phyloP scores from a whole-genome alignment of 257 asterid species.

The Scutellaria minor region DNA sequence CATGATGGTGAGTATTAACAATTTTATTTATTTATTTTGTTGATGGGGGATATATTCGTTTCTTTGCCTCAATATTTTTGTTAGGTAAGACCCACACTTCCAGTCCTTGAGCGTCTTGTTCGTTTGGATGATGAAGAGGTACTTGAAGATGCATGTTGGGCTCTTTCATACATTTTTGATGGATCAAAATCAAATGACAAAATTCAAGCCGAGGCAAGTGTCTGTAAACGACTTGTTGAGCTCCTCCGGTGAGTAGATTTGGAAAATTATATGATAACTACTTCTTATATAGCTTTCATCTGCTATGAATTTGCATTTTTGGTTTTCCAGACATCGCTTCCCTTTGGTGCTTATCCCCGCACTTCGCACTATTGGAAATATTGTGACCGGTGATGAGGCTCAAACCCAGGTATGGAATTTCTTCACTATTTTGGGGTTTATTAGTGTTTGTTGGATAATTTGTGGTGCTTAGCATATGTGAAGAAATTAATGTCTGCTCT shows the following conservation, averaged over 20 bases:
- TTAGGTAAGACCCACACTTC: constrained; percentile 85
- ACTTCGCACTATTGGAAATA: constrained; percentile 90
- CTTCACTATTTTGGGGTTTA: not conserved
- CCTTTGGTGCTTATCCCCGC: constrained; percentile 96
- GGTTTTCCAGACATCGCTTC: constrained; percentile 73
- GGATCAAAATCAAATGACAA: constrained; percentile 72
- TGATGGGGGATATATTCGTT: too few relatives aligned
- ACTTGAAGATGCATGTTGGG: constrained; percentile 97
- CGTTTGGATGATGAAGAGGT: constrained; percentile 87
- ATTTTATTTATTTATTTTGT: not conserved
- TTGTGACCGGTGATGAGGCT: constrained; percentile 89
- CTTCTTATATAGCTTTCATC: not conserved
- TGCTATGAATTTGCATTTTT: constrained; percentile 12
- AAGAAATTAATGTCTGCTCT: too few relatives aligned
- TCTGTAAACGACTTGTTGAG: constrained; percentile 68
- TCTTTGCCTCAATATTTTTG: constrained; percentile 14
- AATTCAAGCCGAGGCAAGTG: constrained; percentile 93
- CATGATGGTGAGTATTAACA: too few relatives aligned
- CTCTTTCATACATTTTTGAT: constrained; percentile 92
- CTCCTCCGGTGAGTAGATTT: constrained; percentile 71
- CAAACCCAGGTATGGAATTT: constrained; percentile 74
- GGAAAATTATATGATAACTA: too few relatives aligned
- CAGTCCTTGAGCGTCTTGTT: constrained; percentile 78
- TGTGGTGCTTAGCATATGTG: not conserved
- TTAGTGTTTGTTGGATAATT: not conserved